Conservation (phyloP, 1,284 basidiomycete genomes). For the Trametes pubescens region DNA sequence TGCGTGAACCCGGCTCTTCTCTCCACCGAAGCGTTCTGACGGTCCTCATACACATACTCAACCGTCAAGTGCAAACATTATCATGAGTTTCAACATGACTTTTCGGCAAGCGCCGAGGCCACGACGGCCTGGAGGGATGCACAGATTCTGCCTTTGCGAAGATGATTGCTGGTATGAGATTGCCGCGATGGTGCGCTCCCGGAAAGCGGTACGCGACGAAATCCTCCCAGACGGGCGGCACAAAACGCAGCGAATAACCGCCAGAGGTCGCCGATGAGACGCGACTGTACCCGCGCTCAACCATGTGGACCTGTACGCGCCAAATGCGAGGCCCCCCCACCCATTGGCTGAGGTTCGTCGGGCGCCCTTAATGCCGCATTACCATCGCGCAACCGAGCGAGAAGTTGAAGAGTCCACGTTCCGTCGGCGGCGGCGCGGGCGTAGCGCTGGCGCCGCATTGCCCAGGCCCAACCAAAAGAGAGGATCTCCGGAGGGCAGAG, state of each 20-base stretch:
- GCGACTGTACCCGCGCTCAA: background rate
- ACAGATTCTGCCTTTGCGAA: conserved; percentile 11
- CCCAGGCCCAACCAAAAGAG: conserved; percentile 11
- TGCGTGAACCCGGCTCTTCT: conserved; percentile 2
- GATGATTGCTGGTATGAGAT: conserved; percentile 14
- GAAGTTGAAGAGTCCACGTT: conserved; percentile 4
- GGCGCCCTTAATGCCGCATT: conserved; percentile 18
- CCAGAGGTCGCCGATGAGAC: background rate
- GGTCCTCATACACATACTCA: background rate
- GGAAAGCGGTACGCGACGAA: background rate
- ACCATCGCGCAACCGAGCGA: conserved; percentile 19
- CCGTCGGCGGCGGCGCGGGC: conserved; percentile 12
- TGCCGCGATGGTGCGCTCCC: conserved; percentile 1
- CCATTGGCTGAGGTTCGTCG: conserved; percentile 13
- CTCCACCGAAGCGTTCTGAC: conserved; percentile 12
- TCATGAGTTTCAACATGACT: conserved; percentile 4
- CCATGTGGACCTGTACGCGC: background rate
- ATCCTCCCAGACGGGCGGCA: background rate
- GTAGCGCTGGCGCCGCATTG: conserved; percentile 10
- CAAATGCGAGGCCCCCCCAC: background rate
- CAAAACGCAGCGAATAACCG: background rate
- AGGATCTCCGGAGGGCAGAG: conserved; percentile 13
- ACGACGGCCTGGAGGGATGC: conserved; percentile 3
- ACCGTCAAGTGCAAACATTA: background rate
- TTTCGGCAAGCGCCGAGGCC: background rate